phyloP scores from a whole-genome alignment of 306 rosid species.

The Vigna trinervia region DNA sequence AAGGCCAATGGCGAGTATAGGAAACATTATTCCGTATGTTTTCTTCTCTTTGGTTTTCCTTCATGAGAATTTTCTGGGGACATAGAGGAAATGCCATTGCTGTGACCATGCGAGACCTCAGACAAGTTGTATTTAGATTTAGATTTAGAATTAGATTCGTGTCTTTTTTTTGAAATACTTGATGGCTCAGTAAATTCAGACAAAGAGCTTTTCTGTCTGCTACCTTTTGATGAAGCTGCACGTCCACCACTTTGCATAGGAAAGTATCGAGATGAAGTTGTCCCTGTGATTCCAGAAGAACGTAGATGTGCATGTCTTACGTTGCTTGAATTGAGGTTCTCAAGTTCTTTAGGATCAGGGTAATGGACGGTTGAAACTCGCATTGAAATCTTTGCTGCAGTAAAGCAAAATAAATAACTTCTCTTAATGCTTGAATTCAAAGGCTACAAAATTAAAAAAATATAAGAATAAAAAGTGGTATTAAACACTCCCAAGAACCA shows the following conservation, averaged over 20 bases:
- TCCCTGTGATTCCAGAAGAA: slow-evolving; percentile 47
- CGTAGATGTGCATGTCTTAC: slow-evolving; percentile 43
- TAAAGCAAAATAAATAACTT: slow-evolving; percentile 11
- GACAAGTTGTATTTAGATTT: slow-evolving; percentile 42
- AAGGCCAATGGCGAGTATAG: no score
- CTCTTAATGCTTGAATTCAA: slow-evolving; percentile 28
- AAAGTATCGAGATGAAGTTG: slow-evolving; percentile 53
- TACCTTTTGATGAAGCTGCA: slow-evolving; percentile 61
- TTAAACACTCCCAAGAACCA: slow-evolving; percentile 1
- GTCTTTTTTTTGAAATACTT: slow-evolving; percentile 44
- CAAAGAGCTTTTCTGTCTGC: slow-evolving; percentile 61
- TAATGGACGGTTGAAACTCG: slow-evolving; percentile 72
- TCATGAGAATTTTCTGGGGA: slow-evolving; percentile 48
- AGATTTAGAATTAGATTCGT: neutral
- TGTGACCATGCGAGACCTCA: slow-evolving; percentile 50
- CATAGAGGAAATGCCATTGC: slow-evolving; percentile 50
- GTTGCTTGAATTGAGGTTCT: slow-evolving; percentile 43
- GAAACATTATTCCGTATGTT: slow-evolving; percentile 43
- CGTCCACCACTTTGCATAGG: slow-evolving; percentile 53
- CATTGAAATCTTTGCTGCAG: slow-evolving; percentile 80
- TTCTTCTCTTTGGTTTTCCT: slow-evolving; percentile 56
- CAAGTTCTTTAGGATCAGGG: slow-evolving; percentile 72
- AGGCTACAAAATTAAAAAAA: neutral
- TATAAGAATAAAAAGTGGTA: neutral
- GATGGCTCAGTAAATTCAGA: slow-evolving; percentile 65